Base-by-base conservation (phyloP, 768 basidiomycete genomes). In the Amanita subjunquillea region DNA sequence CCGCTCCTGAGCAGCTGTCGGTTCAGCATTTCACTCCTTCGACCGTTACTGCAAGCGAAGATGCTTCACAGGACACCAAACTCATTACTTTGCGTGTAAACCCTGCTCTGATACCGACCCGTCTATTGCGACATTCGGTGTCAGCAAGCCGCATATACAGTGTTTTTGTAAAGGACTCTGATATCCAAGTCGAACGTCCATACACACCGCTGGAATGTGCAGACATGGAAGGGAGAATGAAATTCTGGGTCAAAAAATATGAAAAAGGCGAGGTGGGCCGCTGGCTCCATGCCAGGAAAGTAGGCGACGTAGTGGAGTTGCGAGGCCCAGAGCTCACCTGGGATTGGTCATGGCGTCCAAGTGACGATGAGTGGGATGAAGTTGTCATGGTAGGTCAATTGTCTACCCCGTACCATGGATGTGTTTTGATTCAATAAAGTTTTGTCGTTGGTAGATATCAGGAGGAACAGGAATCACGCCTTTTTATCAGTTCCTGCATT, bases 381-480 rank as follows among this genome's bases (percentile, higher is more conserved):
- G 66, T 92, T 46, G 68, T 92, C 13, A 80, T 92, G 85, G 90
- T 83, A 62, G 40, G 75, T 51, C 23, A 34, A 27, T 20, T 20
- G 3, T 22, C 10, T 30, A 50, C 10, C 5, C 20, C 9, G 13
- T 15, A 3, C 1, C 13, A 43, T 40, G 20, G 15, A 34, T 17
- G 25, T 36, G 41, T 51, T 43, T 48, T 36, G 36, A 36, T 30
- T 43, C 6, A 30, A 6, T 7, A 3, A 41, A 51, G 40, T 9
- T 39, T 43, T 17, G 4, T 38, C 20, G 10, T 13, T 22, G 30
- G 32, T 51, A 92, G 90, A 82, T 92, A 51, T 91, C 88, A 41
- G 90, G 90, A 36, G 90, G 90, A 25, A 92, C 90, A 4, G 90
- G 91, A 27, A 83, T 92, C 46, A 85, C 90, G 13, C 91, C 90